phyloP scores from a whole-genome alignment of 2,329 filamentous ascomycete genomes.

The Colletotrichum sp. region DNA sequence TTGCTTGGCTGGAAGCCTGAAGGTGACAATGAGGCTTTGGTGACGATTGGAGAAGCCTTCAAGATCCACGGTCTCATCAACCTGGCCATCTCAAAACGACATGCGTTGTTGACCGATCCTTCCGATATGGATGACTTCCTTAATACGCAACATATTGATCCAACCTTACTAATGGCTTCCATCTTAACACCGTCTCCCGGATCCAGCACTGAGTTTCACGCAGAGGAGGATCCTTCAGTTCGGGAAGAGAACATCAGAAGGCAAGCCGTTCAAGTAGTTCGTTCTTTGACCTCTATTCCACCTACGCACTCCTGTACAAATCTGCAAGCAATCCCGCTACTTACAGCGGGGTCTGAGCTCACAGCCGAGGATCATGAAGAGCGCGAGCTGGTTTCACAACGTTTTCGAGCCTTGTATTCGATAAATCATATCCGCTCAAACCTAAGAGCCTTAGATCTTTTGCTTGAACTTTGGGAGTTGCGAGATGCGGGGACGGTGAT shows the following conservation, averaged over 20 bases:
- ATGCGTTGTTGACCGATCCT: background rate
- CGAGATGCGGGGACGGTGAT: background rate
- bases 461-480: background rate
- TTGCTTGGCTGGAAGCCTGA: background rate
- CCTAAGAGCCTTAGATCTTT: background rate
- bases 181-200: background rate
- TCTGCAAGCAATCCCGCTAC: background rate
- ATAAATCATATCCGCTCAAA: background rate
- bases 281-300: background rate
- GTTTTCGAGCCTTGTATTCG: background rate
- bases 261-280: background rate
- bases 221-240: background rate
- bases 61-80: background rate
- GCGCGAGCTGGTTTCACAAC: background rate
- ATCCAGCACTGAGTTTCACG: rapidly evolving
- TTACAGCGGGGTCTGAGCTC: background rate
- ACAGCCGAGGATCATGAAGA: background rate
- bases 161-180: background rate
- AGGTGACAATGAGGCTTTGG: background rate
- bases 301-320: background rate
- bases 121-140: background rate
- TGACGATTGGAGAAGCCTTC: background rate
- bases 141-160: background rate
- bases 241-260: background rate
- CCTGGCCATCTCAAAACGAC: background rate